Base-by-base conservation (phyloP, 1,139 yeast species). In the Waltiozyma sp. region DNA sequence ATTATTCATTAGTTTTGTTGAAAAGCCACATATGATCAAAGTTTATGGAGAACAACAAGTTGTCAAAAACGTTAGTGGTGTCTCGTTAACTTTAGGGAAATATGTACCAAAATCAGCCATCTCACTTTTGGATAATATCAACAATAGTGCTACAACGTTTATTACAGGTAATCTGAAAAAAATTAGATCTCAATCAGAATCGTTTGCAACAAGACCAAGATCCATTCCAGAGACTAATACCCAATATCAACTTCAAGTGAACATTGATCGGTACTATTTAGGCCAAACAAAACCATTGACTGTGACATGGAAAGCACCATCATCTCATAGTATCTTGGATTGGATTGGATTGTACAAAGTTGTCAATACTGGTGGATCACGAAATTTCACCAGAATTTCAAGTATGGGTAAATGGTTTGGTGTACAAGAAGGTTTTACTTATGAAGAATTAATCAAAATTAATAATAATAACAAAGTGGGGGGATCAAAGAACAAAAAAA, bases 341-440 rank as follows among this genome's bases (percentile, higher is more conserved):
- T 85, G 95, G 95, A 73, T 85, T 50, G 95, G 93, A 1, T 63
- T 85, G 40, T 86, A 85, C 62, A 75, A 75, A 45, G 72, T 82
- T 18, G 67, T 75, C 19, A 84, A 77, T 49, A 77, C 86, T 19
- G 72, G 80, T 9, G 68, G 69, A 38, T 75, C 84, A 10, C 68
- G 78, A 43, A 72, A 71, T 38, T 72, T 70, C 41, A 84, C 95
- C 0, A 65, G 73, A 39, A 65, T 79, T 19, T 70, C 87, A 14
- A 80, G 91, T 14, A 63, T 73, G 26, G 86, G 86, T 10, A 77
- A 84, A 52, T 85, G 95, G 95, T 58, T 70, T 31, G 79, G 77
- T 48, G 60, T 72, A 14, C 70, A 72, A 39, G 57, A 63, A 2
- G 58, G 53, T 8, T 55, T n/a, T n/a, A n/a, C 56, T 3, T 63